Evolutionary conservation across 2,329 filamentous ascomycete genomes (phyloP), one percentile per base, ranked within the genome.

Genomic region (Fusarium clavum): DNA sequence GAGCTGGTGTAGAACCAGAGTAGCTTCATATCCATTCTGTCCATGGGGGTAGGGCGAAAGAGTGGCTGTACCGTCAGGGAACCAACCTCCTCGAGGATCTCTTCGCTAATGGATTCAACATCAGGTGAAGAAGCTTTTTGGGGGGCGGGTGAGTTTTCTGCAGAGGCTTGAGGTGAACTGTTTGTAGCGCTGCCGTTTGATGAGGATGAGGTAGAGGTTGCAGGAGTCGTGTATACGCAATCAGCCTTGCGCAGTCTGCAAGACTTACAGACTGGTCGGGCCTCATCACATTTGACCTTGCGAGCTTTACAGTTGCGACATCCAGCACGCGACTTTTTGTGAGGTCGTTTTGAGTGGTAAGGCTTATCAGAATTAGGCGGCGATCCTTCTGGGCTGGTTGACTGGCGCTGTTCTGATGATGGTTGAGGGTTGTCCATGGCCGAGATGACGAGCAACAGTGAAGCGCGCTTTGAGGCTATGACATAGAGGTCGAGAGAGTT

Each of bases 261-360:
- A 30, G 82, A 80, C 43, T 81, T 81, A 71, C 86, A 88, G 5
- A 78, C 73, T 1, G 87, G 87, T 29, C 80, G 82, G 8, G 71
- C 79, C 73, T 88, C 86, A 64, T 86, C 83, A 76, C 86, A 88
- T 77, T 71, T 71, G 14, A 71, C 69, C 61, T 71, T 71, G 34
- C 86, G 83, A 18, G 77, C 75, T 77, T 88, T 88, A 81, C 86
- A 88, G 72, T 84, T 86, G 65, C 78, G 79, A 71, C 86, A 88
- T 8, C 86, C 86, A 4, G 80, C 79, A 30, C 86, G 79, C 3
- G 86, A 87, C 76, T 88, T 88, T 69, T 80, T 85, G 75, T 88
- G 86, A 49, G 86, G 85, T 13, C 85, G 81, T 74, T 88, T 88
- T 27, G 78, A 58, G 64, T 81, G 78, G 53, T 79, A 81, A 5